Conservation (phyloP, 148 eudicot genomes). For the Limonium bicolor region DNA sequence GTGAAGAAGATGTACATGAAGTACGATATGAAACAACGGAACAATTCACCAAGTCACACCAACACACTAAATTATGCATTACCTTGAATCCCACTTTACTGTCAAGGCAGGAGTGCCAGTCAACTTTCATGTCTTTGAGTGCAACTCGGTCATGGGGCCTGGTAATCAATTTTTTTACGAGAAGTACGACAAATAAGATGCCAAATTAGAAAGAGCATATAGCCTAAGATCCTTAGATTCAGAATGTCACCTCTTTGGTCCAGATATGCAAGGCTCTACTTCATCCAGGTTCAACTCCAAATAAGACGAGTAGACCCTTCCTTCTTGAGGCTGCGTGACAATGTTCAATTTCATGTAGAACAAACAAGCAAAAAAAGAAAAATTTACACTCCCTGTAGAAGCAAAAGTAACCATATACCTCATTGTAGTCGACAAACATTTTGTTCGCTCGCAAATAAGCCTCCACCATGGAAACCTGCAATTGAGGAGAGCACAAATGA, state of each 20-base stretch:
- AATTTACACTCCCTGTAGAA: background rate
- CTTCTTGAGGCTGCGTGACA: conserved; percentile 72
- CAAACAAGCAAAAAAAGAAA: background rate
- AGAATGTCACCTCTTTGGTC: conserved; percentile 97
- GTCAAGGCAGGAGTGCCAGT: conserved; percentile 88
- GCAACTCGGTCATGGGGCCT: conserved; percentile 93
- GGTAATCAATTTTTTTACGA: conserved; percentile 5
- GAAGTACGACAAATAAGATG: too few species aligned
- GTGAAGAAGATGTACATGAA: background rate
- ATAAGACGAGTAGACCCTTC: conserved; percentile 59
- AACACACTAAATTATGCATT: too few species aligned
- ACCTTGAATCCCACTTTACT: conserved; percentile 92
- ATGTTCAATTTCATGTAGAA: too few species aligned
- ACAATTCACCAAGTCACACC: background rate
- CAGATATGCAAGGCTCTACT: conserved; percentile 81
- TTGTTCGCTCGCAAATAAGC: conserved; percentile 86
- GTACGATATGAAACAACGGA: background rate
- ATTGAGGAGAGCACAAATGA: background rate
- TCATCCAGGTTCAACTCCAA: conserved; percentile 63
- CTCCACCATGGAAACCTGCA: conserved; percentile 81
- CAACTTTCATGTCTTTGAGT: conserved; percentile 72
- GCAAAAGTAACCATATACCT: conserved; percentile 25
- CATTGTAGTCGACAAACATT: conserved; percentile 84
- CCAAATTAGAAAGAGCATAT: too few species aligned
- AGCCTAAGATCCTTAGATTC: too few species aligned